Evolutionary conservation across 2,329 filamentous ascomycete species (phyloP).

Genomic region (Fusarium pilosicola): DNA sequence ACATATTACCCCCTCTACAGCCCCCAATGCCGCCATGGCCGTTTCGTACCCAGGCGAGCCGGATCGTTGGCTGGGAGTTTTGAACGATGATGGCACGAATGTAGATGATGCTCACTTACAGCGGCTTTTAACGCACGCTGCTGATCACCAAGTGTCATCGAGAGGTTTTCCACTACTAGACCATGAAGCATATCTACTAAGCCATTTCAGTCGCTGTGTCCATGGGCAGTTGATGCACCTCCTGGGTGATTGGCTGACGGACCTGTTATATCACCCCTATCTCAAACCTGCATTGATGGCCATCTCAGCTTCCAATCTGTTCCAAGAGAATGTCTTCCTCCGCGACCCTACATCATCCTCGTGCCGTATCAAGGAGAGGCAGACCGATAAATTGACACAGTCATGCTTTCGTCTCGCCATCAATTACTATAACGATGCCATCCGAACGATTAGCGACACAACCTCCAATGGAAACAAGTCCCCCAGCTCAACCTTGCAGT

Average conservation of each 20-base stretch:
- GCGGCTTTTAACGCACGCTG: neutral
- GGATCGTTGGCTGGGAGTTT: neutral
- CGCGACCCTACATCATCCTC: neutral
- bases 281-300: neutral
- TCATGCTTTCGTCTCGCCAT: neutral
- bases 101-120: neutral
- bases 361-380: neutral
- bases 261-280: neutral
- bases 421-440: neutral
- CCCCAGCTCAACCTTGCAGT: neutral
- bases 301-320: neutral
- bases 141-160: accelerated
- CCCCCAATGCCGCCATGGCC: accelerated
- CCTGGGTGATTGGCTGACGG: neutral
- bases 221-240: neutral
- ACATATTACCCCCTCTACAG: accelerated
- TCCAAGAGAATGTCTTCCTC: neutral
- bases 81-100: neutral
- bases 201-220: neutral
- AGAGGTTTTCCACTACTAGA: neutral
- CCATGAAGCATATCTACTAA: neutral
- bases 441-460: neutral
- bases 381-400: neutral
- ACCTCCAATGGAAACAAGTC: accelerated
- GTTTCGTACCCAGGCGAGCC: neutral